Percentiles rank a stretch among this genome's conserved stretches.
phyloP scores from a whole-genome alignment of 768 basidiomycete genomes.

The Ramaria rubella region DNA sequence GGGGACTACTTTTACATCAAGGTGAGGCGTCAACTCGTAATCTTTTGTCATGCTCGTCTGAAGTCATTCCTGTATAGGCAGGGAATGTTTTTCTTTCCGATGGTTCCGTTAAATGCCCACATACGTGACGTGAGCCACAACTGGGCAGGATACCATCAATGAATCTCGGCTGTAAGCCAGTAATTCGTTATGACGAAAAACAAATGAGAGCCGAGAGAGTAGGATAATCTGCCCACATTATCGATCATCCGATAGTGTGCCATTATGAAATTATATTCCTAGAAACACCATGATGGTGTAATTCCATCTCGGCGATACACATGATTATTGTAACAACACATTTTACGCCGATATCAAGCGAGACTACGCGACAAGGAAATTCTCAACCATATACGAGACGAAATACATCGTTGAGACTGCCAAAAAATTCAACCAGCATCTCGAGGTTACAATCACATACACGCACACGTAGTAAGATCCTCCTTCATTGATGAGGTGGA shows the following conservation, averaged over 20 bases:
- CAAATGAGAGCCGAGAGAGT: no score
- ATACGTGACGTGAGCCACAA: not conserved
- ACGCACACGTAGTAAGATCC: slow-evolving; percentile 80
- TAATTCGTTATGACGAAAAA: no score
- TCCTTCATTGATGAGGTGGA: slow-evolving; percentile 81
- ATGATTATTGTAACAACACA: not conserved
- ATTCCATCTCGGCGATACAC: not conserved
- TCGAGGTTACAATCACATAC: not conserved
- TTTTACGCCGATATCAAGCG: not conserved
- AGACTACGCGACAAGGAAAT: slow-evolving; percentile 3
- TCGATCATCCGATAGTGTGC: no score
- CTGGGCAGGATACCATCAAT: no score
- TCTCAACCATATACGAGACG: slow-evolving; percentile 69
- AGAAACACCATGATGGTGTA: not conserved
- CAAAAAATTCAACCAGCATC: not conserved
- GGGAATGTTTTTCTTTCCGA: slow-evolving; percentile 6
- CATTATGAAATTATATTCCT: not conserved
- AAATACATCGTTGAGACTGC: slow-evolving; percentile 85
- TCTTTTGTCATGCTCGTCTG: not conserved
- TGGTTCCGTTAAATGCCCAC: not conserved
- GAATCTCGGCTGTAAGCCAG: no score
- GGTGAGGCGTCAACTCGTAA: not conserved
- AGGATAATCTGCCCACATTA: no score
- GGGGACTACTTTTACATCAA: slow-evolving; percentile 60
- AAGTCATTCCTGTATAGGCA: not conserved